Conservation (phyloP, 495 filamentous ascomycete species). For the Opeltia flavorubescens region DNA sequence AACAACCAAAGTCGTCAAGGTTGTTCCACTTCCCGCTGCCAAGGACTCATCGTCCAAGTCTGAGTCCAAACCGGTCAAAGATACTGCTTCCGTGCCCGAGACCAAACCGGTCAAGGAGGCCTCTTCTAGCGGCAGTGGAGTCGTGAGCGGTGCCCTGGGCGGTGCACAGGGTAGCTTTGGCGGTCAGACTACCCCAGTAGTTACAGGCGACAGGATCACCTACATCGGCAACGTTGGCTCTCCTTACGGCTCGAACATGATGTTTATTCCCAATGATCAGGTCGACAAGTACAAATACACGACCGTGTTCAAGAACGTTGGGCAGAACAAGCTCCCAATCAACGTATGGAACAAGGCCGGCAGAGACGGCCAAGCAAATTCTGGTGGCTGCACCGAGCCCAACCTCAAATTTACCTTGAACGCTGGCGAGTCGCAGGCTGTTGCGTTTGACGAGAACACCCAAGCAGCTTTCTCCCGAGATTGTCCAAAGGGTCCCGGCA, state of each 20-base stretch:
- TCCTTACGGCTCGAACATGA: constrained; percentile 42
- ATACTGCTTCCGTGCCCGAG: background rate
- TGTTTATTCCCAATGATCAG: constrained; percentile 22
- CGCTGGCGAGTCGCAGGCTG: constrained; percentile 21
- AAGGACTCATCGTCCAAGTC: background rate
- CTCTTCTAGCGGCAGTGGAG: background rate
- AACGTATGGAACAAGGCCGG: constrained; percentile 41
- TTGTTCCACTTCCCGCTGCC: background rate
- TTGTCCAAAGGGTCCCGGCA: constrained; percentile 18
- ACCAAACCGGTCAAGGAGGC: background rate
- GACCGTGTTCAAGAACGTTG: constrained; percentile 28
- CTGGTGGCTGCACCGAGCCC: constrained; percentile 27
- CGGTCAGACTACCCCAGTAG: constrained; percentile 16
- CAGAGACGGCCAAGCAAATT: constrained; percentile 20
- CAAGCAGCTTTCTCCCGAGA: constrained; percentile 19
- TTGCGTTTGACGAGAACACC: constrained; percentile 34
- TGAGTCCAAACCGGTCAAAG: background rate
- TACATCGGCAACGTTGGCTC: constrained; percentile 33
- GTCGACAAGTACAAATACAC: constrained; percentile 29
- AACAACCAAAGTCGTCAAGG: background rate
- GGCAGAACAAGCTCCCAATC: constrained; percentile 26
- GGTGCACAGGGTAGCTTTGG: constrained; percentile 16
- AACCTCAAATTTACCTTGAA: constrained; percentile 29
- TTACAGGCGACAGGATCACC: constrained; percentile 17
- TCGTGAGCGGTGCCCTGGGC: background rate